Evolutionary conservation across 495 filamentous ascomycete genomes (phyloP), one percentile per base, ranked within the genome.

Genomic region (Copromyces sp.): DNA sequence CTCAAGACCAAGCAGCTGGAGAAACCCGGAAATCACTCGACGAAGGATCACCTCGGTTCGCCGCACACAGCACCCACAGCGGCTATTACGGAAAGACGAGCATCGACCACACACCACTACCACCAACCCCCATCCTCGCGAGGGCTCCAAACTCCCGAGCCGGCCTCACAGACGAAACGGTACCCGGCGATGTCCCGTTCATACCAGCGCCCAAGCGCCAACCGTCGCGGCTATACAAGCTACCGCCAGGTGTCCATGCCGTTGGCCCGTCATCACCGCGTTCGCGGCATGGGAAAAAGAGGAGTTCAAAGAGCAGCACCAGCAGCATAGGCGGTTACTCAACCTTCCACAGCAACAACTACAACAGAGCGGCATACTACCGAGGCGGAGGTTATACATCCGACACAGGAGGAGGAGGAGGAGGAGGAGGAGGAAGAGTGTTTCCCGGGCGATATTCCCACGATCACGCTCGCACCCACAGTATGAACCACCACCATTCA

Each of bases 121-220:
- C 83, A 14, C 79, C 79, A 47, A 77, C 81, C 20, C 84, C 84
- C 3, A 84, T 84, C 2, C 79, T 84, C 41, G 84, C 84, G 16
- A 76, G 79, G 39, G 84, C 84, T 2, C 84, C 84, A 14, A 86
- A 86, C 65, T 82, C 84, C 35, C 78, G 83, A 12, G 80, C 81
- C 3, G 84, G 84, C 11, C 78, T 86, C 8, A 86, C 84, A 9
- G 84, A 86, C 69, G 84, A 86, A 73, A 80, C 80, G 20, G 78
- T 86, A 24, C 84, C 83, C 3, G 84, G 84, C 17, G 84, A 83
- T 73, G 82, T 82, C 8, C 83, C 84, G 4, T 86, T 84, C 73
- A 65, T 86, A 29, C 72, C 80, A 11, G 75, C 75, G 14, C 80
- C 82, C 16, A 83, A 78, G 53, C 81, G 81, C 35, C 78, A 82